Conservation (phyloP, 352 stramenopile species). For the Pythium rishiriense region DNA sequence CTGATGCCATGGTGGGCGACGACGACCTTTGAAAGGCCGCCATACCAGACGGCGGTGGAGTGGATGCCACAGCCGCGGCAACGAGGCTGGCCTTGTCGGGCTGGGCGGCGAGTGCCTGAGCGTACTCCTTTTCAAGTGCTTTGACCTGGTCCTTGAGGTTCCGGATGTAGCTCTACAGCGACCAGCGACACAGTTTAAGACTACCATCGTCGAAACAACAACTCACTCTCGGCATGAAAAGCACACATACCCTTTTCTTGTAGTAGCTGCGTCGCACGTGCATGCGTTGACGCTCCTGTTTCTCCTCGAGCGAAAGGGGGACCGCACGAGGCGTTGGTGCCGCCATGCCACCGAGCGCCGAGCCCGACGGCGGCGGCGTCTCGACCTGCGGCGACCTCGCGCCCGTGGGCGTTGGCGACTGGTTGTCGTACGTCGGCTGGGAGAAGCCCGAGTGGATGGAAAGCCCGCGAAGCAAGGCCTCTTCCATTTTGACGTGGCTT, state of each 20-base stretch:
- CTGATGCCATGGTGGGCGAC: constrained; percentile 14
- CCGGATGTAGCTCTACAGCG: constrained; percentile 25
- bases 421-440: not conserved
- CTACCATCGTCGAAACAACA: no score
- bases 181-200: not conserved
- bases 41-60: not conserved
- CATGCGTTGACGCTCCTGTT: constrained; percentile 59
- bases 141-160: constrained; percentile 26
- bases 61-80: not conserved
- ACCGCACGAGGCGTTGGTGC: constrained; percentile 7
- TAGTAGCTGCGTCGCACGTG: constrained; percentile 56
- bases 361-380: constrained; percentile 9
- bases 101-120: constrained; percentile 16
- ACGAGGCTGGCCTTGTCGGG: constrained; percentile 7
- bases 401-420: not conserved
- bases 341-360: not conserved
- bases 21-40: not conserved
- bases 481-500: not conserved
- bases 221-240: not conserved
- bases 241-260: constrained; percentile 33
- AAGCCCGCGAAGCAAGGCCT: not conserved
- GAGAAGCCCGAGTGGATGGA: not conserved
- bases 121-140: constrained; percentile 26
- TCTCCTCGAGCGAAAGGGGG: constrained; percentile 37
- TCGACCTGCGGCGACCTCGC: not conserved